phyloP scores from a whole-genome alignment of 345 rosid species.

The Pistacia integerrima region DNA sequence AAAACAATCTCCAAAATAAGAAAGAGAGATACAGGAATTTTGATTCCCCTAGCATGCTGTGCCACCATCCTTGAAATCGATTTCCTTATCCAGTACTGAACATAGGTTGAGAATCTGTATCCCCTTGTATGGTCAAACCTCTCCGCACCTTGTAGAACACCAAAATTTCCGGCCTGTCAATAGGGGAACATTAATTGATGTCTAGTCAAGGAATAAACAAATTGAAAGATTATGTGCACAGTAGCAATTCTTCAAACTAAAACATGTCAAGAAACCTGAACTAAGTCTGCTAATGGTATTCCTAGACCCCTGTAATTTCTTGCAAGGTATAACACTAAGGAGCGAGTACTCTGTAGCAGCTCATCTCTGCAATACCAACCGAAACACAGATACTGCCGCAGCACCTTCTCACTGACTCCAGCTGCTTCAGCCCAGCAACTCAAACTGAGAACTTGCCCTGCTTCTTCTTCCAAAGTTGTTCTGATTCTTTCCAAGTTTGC shows the following conservation, averaged over 20 bases:
- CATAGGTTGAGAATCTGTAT: slow-evolving; percentile 82
- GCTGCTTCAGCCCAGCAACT: slow-evolving; percentile 89
- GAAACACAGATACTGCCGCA: slow-evolving; percentile 54
- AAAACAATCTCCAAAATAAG: slow-evolving; percentile 16
- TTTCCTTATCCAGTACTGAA: slow-evolving; percentile 83
- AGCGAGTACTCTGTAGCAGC: slow-evolving; percentile 61
- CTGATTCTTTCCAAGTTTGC: slow-evolving; percentile 66
- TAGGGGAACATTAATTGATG: slow-evolving; percentile 14
- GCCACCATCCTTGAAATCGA: slow-evolving; percentile 64
- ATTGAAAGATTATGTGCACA: not conserved
- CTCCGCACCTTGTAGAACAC: slow-evolving; percentile 83
- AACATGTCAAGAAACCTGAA: slow-evolving; percentile 51
- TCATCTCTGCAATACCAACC: slow-evolving; percentile 88
- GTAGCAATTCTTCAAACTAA: not conserved
- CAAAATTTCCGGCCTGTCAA: slow-evolving; percentile 72
- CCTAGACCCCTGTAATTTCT: slow-evolving; percentile 76
- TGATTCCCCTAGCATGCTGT: slow-evolving; percentile 62
- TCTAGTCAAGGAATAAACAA: not conserved
- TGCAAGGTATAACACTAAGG: slow-evolving; percentile 69
- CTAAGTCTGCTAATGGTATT: slow-evolving; percentile 63
- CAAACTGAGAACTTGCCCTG: slow-evolving; percentile 56
- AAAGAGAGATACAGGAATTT: slow-evolving; percentile 59
- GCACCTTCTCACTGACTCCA: slow-evolving; percentile 58
- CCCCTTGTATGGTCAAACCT: slow-evolving; percentile 86
- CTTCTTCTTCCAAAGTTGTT: slow-evolving; percentile 58